Evolutionary conservation across 495 filamentous ascomycete genomes (phyloP).

Genomic region (Cercophora samala): DNA sequence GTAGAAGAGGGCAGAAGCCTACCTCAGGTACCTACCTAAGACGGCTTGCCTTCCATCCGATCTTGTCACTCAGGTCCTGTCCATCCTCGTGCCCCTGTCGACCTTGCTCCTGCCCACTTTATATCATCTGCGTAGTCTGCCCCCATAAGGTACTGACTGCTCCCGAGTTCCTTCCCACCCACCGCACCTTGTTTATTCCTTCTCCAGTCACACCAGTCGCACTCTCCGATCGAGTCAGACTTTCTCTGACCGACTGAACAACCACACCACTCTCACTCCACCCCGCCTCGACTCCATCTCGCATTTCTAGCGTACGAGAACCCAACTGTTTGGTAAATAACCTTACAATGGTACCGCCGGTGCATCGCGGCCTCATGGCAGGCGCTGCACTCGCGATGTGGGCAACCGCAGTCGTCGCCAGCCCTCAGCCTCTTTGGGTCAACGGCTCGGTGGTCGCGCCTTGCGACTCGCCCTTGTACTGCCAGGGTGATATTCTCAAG

Average conservation of each 20-base stretch:
- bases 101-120: not conserved
- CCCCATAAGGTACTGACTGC: not conserved
- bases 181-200: not conserved
- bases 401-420: slow-evolving; percentile 21
- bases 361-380: slow-evolving; percentile 1
- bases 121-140: not conserved
- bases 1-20: too few relatives aligned
- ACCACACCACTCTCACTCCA: not conserved
- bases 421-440: slow-evolving; percentile 39
- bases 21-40: too few relatives aligned
- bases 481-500: slow-evolving; percentile 46
- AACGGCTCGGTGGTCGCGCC: slow-evolving; percentile 47
- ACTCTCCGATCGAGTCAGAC: not conserved
- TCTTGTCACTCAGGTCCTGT: not conserved
- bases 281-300: not conserved
- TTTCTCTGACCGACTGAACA: not conserved
- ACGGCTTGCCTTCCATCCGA: not conserved
- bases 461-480: slow-evolving; percentile 51
- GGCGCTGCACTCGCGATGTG: slow-evolving; percentile 20
- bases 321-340: not conserved
- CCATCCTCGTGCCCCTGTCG: not conserved
- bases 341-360: slow-evolving; percentile 23
- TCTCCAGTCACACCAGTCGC: not conserved
- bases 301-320: not conserved
- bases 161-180: not conserved